Base-by-base conservation (phyloP, 139 green algal species). In the Micractinium conductrix region DNA sequence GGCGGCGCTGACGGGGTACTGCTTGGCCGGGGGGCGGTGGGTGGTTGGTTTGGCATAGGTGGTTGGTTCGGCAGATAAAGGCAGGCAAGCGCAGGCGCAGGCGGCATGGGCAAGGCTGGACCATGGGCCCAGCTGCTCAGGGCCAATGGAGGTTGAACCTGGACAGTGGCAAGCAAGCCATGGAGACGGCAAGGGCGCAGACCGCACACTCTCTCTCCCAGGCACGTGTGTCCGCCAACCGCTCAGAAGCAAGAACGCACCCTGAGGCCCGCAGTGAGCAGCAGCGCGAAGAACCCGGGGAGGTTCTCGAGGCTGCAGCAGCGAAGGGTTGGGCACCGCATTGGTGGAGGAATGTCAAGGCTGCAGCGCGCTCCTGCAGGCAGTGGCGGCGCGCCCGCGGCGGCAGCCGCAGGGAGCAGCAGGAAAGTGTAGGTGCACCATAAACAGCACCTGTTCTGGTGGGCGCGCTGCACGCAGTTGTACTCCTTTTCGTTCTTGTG, bases 281-380 rank as follows among this genome's bases (percentile, higher is more conserved):
- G 79, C 37, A 86, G 65, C 0, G 79, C 65, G 35, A 81, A 85
- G 44, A 86, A 82, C 10, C 24, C 43, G 38, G 78, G 45, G 65
- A 80, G 50, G 78, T 91, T 91, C 85, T 96, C 93, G 44, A 96
- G 84, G 87, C 95, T 94, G 68, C 65, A 37, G n/a, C n/a, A 35
- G 58, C 10, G 10, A 67, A 67, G 58, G 24, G 58, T 5, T 2
- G 12, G 55, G 12, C 26, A n/a, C n/a, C n/a, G n/a, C n/a, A n/a
- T n/a, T n/a, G n/a, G n/a, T n/a, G n/a, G n/a, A n/a, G n/a, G n/a
- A n/a, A n/a, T n/a, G n/a, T n/a, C n/a, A n/a, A n/a, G n/a, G n/a
- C n/a, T n/a, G n/a, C n/a, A n/a, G n/a, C n/a, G n/a, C n/a, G n/a
- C n/a, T n/a, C n/a, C n/a, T n/a, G n/a, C n/a, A n/a, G n/a, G n/a